Evolutionary conservation across 1,139 yeast genomes (phyloP).

Genomic region (Sugiyamaella castrensis): DNA sequence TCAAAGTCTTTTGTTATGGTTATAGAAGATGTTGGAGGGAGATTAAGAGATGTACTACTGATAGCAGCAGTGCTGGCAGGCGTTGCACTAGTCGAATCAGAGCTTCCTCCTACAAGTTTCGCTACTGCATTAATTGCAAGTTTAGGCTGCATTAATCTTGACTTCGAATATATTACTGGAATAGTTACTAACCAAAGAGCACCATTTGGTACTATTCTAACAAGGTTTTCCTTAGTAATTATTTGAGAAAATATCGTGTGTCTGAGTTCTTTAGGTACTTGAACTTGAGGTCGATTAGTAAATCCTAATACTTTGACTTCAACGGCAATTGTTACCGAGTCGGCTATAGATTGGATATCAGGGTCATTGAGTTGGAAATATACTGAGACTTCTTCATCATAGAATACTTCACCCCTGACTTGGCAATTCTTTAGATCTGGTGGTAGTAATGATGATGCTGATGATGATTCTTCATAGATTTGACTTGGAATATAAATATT

Average conservation of each 20-base stretch:
- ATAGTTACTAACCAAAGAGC: constrained; percentile 30
- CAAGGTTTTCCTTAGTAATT: constrained; percentile 16
- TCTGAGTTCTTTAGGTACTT: constrained; percentile 8
- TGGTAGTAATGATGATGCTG: too few species aligned
- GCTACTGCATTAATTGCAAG: constrained; percentile 24
- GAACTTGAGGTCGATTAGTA: neutral
- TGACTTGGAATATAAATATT: too few species aligned
- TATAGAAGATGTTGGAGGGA: constrained; percentile 3
- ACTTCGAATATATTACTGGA: constrained; percentile 31
- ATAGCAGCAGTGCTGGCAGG: neutral
- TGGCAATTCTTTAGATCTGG: too few species aligned
- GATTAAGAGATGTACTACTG: neutral
- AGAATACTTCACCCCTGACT: constrained; percentile 17
- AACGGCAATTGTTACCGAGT: constrained; percentile 19
- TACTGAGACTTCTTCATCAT: constrained; percentile 26
- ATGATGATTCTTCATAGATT: too few species aligned
- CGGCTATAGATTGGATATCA: constrained; percentile 11
- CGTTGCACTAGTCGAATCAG: neutral
- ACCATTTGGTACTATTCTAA: constrained; percentile 4
- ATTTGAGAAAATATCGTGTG: constrained; percentile 21
- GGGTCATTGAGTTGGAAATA: constrained; percentile 18
- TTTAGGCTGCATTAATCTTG: constrained; percentile 27
- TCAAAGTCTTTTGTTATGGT: constrained; percentile 14
- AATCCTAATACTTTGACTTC: constrained; percentile 21
- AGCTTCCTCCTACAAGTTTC: neutral